These are phyloP conservation scores for Botrytis cinerea DNA, from an alignment of 2,329 filamentous ascomycete genomes.

Conservation along the genomic window DNA sequence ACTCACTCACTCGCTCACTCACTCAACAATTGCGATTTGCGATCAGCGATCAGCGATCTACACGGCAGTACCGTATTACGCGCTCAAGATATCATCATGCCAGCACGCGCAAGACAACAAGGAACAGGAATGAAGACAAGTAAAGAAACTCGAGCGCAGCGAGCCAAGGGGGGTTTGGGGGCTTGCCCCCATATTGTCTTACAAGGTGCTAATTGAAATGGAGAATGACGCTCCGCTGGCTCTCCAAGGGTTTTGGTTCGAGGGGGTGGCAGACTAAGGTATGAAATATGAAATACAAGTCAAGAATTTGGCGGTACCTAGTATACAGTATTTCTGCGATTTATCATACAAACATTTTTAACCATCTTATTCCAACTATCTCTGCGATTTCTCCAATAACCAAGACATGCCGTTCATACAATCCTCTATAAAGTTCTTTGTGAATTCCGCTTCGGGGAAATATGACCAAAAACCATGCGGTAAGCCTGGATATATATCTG, in stretches of 20 bases:
- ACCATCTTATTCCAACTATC: background rate
- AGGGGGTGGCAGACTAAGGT: too few species aligned
- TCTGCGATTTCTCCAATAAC: slow-evolving; percentile 1
- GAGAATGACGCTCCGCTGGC: too few species aligned
- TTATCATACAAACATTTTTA: background rate
- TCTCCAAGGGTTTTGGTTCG: too few species aligned
- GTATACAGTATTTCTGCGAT: background rate
- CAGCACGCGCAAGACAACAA: background rate
- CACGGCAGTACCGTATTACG: background rate
- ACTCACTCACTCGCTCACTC: too few species aligned
- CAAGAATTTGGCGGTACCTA: background rate
- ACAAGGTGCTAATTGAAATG: too few species aligned
- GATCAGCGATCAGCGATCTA: too few species aligned
- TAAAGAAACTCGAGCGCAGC: too few species aligned
- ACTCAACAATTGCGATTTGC: background rate
- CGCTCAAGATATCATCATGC: background rate
- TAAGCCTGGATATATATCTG: slow-evolving; percentile 41
- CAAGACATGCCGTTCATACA: slow-evolving; percentile 3
- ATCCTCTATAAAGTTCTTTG: slow-evolving; percentile 20
- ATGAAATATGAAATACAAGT: background rate
- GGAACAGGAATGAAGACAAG: too few species aligned
- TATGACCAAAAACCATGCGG: slow-evolving; percentile 41
- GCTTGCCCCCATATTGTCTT: too few species aligned
- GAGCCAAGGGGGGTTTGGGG: too few species aligned
- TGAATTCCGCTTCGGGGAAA: slow-evolving; percentile 36